Conservation (phyloP, 163 green algal species). For the Scenedesmus sp. region DNA sequence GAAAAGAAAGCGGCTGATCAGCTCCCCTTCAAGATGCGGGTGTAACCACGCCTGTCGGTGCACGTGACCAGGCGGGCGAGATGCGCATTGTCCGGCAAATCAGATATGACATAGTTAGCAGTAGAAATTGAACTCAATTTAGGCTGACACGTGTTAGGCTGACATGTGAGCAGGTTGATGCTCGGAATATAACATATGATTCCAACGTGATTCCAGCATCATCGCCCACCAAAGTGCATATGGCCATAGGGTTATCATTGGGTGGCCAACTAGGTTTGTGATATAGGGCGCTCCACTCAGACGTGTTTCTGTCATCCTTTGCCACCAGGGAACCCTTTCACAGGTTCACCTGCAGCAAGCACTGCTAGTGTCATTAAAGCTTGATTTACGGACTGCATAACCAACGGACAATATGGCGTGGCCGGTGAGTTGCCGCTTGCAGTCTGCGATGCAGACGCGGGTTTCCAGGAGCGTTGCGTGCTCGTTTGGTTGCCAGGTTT, state of each 20-base stretch:
- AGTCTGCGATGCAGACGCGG: not conserved
- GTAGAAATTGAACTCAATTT: too few species aligned
- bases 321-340: not conserved
- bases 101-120: too few species aligned
- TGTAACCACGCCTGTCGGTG: not conserved
- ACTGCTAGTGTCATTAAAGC: not conserved
- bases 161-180: not conserved
- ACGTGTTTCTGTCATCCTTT: not conserved
- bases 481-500: not conserved
- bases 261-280: not conserved
- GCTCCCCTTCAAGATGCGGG: not conserved
- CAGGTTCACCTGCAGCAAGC: not conserved
- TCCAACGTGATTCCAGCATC: not conserved
- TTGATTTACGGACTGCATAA: not conserved
- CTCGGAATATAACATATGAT: not conserved
- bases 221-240: not conserved
- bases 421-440: not conserved
- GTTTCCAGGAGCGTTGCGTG: not conserved
- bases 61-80: not conserved
- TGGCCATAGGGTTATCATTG: not conserved
- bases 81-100: too few species aligned
- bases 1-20: not conserved
- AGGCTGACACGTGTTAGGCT: not conserved
- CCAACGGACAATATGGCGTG: constrained; percentile 17
- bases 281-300: not conserved